These are phyloP conservation scores for Alectoria sarmentosa DNA, from an alignment of 495 filamentous ascomycete species.

Conservation along the genomic window DNA sequence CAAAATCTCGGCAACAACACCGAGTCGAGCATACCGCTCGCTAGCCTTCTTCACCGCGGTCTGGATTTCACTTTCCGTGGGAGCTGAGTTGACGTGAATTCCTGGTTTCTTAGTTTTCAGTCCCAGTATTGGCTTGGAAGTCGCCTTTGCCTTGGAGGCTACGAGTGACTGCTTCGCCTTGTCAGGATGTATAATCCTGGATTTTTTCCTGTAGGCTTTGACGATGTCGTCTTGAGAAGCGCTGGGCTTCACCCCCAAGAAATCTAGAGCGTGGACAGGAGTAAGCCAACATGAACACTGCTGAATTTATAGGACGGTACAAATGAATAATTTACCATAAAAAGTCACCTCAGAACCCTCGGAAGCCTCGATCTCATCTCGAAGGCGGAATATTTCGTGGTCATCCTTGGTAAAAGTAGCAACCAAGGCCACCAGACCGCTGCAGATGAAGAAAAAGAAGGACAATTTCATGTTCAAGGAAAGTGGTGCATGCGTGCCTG, in stretches of 20 bases:
- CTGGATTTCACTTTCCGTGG: conserved; percentile 63
- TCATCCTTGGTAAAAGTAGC: conserved; percentile 39
- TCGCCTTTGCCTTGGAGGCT: conserved; percentile 56
- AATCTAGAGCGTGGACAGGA: conserved; percentile 44
- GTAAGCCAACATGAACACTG: conserved; percentile 15
- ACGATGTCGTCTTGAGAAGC: conserved; percentile 84
- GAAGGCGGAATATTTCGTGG: conserved; percentile 93
- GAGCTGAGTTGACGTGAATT: conserved; percentile 61
- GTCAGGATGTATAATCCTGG: conserved; percentile 78
- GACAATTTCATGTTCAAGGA: conserved; percentile 14
- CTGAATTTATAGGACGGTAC: neutral
- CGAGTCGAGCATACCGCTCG: conserved; percentile 73
- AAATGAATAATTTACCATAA: conserved; percentile 58
- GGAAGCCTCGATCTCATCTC: conserved; percentile 68
- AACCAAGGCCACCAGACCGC: conserved; percentile 14
- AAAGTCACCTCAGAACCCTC: conserved; percentile 83
- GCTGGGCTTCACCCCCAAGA: conserved; percentile 64
- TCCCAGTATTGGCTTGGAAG: conserved; percentile 48
- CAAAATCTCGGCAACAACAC: conserved; percentile 77
- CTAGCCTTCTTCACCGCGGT: conserved; percentile 68
- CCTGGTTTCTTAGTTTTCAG: conserved; percentile 49
- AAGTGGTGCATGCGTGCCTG: conserved; percentile 17
- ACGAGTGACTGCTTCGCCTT: conserved; percentile 83
- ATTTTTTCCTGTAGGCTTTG: conserved; percentile 88
- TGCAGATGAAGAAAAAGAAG: conserved; percentile 11